Percentiles rank a stretch among this genome's conserved stretches.
Conservation (phyloP, 306 rosid genomes). For the Betula pendula region DNA sequence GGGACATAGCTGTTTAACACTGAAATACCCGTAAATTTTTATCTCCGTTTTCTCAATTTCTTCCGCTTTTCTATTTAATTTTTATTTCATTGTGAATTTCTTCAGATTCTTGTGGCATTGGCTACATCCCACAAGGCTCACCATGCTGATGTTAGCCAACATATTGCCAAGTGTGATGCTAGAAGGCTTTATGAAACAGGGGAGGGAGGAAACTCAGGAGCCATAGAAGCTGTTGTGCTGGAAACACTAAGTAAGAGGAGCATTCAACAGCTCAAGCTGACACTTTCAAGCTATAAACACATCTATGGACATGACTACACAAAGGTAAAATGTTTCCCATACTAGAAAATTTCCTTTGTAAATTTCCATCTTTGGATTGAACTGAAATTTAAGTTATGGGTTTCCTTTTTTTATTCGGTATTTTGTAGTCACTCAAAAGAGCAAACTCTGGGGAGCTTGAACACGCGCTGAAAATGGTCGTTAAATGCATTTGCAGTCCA, state of each 20-base stretch:
- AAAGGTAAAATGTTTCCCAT: conserved; percentile 35
- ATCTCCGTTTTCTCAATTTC: no score
- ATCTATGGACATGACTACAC: conserved; percentile 74
- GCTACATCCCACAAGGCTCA: conserved; percentile 79
- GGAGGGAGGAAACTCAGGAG: conserved; percentile 52
- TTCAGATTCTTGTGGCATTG: conserved; percentile 69
- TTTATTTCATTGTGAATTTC: no score
- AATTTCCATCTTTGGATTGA: not conserved
- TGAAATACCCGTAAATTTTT: no score
- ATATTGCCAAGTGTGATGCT: conserved; percentile 73
- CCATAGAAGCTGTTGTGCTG: conserved; percentile 51
- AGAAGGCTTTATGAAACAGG: conserved; percentile 69
- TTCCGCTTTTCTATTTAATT: no score
- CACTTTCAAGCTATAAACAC: conserved; percentile 63
- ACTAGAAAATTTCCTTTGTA: not conserved
- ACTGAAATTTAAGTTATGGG: conserved; percentile 7
- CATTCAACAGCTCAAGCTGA: conserved; percentile 65
- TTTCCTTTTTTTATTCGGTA: not conserved
- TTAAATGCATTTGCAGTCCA: conserved; percentile 56
- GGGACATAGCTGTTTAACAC: no score
- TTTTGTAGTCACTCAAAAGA: conserved; percentile 47
- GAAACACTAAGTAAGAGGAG: conserved; percentile 75
- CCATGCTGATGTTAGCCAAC: conserved; percentile 55
- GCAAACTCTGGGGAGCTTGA: conserved; percentile 52
- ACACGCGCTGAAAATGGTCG: conserved; percentile 40